Base-by-base conservation (phyloP, 2,329 filamentous ascomycete genomes). In the Fusarium solani-melongenae region DNA sequence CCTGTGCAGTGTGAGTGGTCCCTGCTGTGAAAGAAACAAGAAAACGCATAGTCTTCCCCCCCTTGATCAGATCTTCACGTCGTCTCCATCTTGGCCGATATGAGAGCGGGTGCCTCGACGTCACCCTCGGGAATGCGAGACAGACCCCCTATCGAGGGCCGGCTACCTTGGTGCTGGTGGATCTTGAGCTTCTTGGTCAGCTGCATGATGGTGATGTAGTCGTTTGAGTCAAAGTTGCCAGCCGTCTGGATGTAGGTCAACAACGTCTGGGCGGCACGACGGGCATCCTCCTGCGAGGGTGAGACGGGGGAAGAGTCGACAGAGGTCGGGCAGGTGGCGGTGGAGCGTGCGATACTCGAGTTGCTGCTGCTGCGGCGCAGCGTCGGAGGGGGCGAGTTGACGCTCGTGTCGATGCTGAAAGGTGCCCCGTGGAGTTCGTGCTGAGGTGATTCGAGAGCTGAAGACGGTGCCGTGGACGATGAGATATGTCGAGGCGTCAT, bases 181-280 rank as follows among this genome's bases (percentile, higher is more conserved):
- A 97, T 85, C 69, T 93, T 91, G 33, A 98, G 87, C 82, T 96
- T 97, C 82, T 97, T 93, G 81, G 95, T 96, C 72, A 98, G 84
- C 80, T 94, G 94, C 20, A 94, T 88, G 56, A 98, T 91, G 4
- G 91, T 90, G 72, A 93, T 82, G 80, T 92, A 95, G 72, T 98
- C 95, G 76, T 90, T 89, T 55, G 94, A 89, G 78, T 96, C 93
- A 17, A 93, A 90, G 34, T 94, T 83, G 14, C 91, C 90, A 74
- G 93, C 89, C 69, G 91, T 91, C 76, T 94, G 89, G 80, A 98
- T 93, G 79, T 96, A 98, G 69, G 84, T 92, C 80, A 97, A 89
- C 22, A 98, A 90, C 3, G 95, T 91, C 77, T 96, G 92, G 6
- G 97, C 88, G 2, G 95, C 96, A 60, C 91, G 89, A 41, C 93